Conservation (phyloP, 306 rosid species). For the Sicyos baderoa region DNA sequence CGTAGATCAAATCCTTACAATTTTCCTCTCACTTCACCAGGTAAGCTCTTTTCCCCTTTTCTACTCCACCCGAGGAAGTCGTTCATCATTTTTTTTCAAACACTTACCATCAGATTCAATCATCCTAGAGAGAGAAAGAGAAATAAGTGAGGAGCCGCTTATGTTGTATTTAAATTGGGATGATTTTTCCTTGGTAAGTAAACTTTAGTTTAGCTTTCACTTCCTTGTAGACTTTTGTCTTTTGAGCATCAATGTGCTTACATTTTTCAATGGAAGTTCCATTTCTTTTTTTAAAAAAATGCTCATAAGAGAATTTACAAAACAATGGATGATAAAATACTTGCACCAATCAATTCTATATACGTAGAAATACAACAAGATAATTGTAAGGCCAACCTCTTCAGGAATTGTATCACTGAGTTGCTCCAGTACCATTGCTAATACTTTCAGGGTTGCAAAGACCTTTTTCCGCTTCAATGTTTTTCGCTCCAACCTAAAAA, state of each 20-base stretch:
- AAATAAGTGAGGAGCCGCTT: no score
- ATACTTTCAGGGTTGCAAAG: constrained; percentile 74
- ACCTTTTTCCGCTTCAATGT: constrained; percentile 79
- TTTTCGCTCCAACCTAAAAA: constrained; percentile 68
- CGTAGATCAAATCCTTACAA: no score
- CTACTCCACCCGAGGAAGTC: no score
- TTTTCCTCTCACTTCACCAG: no score
- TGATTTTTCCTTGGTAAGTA: not conserved
- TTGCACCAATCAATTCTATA: not conserved
- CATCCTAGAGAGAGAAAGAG: no score
- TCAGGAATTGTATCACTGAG: constrained; percentile 69
- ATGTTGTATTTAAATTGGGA: not conserved
- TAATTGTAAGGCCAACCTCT: constrained; percentile 46
- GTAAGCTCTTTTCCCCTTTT: no score
- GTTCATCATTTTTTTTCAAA: no score
- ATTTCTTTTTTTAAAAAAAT: no score
- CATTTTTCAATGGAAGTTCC: no score
- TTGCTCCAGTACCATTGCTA: constrained; percentile 76
- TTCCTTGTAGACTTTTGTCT: not conserved
- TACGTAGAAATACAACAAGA: not conserved
- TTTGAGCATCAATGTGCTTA: not conserved
- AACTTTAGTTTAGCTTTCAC: not conserved
- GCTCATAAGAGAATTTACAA: not conserved
- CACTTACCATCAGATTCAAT: no score
- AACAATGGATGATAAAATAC: not conserved